phyloP scores from a whole-genome alignment of 1,284 basidiomycete species.

The Malassezia psittaci region DNA sequence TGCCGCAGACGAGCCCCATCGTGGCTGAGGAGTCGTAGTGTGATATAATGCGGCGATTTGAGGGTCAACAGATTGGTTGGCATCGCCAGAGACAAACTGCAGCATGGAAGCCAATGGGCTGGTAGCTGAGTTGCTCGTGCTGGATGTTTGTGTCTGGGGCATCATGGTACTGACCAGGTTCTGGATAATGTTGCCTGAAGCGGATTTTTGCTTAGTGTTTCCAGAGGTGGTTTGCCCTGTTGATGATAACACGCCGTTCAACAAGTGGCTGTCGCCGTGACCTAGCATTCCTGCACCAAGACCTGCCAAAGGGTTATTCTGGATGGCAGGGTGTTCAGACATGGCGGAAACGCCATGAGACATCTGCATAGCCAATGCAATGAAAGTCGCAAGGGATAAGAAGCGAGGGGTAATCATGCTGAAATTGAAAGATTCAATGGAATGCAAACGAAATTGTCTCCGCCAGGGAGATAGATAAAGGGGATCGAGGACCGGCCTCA shows the following conservation, averaged over 20 bases:
- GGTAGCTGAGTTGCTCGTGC: background rate
- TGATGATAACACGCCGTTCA: too few species aligned
- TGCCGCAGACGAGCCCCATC: slow-evolving; percentile 41
- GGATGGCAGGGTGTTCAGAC: background rate
- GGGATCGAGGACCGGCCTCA: background rate
- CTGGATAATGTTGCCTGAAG: background rate
- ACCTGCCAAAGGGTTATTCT: background rate
- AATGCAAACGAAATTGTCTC: background rate
- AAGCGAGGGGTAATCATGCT: background rate
- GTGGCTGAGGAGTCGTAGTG: background rate
- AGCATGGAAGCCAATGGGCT: background rate
- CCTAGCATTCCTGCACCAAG: background rate
- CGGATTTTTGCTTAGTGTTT: background rate
- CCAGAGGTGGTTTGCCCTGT: too few species aligned
- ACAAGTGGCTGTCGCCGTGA: background rate
- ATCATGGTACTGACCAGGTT: background rate
- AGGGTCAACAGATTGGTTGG: background rate
- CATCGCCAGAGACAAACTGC: background rate
- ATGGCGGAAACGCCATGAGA: background rate
- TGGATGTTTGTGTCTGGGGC: background rate
- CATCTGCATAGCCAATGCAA: background rate
- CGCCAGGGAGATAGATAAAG: slow-evolving; percentile 2
- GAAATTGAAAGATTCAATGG: background rate
- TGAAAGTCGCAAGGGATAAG: background rate
- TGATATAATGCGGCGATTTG: slow-evolving; percentile 4